Conservation (phyloP, 768 basidiomycete genomes). For the Lactarius hatsudake region DNA sequence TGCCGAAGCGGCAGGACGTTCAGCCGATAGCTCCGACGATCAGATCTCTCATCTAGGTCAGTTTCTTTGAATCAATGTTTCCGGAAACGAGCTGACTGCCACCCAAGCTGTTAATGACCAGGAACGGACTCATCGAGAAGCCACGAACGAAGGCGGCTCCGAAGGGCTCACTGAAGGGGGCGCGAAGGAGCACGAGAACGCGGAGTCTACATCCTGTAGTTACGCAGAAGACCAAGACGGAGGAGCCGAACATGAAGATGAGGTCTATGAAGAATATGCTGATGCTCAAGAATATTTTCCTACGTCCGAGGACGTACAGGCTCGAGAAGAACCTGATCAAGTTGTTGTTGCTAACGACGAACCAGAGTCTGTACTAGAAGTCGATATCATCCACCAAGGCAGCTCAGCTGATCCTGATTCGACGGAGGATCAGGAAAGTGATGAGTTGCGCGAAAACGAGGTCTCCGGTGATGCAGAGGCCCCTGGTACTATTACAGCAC, state of each 20-base stretch:
- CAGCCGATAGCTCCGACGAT: background rate
- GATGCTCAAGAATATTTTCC: slow-evolving; percentile 16
- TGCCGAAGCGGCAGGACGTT: background rate
- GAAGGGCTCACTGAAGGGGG: slow-evolving; percentile 3
- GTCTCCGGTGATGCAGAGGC: slow-evolving; percentile 11
- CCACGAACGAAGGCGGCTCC: background rate
- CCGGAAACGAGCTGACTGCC: slow-evolving; percentile 1
- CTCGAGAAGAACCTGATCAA: slow-evolving; percentile 18
- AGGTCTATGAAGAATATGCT: slow-evolving; percentile 12
- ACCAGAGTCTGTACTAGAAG: slow-evolving; percentile 14
- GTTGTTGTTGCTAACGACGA: slow-evolving; percentile 17
- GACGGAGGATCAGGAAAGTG: slow-evolving; percentile 5
- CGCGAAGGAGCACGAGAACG: slow-evolving; percentile 11
- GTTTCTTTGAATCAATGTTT: background rate
- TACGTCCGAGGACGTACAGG: background rate
- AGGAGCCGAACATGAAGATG: slow-evolving; percentile 2
- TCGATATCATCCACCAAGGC: slow-evolving; percentile 10
- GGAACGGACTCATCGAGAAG: slow-evolving; percentile 2
- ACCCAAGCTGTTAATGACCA: slow-evolving; percentile 1
- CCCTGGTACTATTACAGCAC: background rate
- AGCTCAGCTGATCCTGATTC: slow-evolving; percentile 8
- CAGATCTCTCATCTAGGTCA: slow-evolving; percentile 3
- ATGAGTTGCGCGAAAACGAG: slow-evolving; percentile 2
- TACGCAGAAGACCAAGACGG: slow-evolving; percentile 11
- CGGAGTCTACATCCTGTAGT: background rate